Conservation (phyloP, 164 flowering plant species). For the Paratinospora sagittata region DNA sequence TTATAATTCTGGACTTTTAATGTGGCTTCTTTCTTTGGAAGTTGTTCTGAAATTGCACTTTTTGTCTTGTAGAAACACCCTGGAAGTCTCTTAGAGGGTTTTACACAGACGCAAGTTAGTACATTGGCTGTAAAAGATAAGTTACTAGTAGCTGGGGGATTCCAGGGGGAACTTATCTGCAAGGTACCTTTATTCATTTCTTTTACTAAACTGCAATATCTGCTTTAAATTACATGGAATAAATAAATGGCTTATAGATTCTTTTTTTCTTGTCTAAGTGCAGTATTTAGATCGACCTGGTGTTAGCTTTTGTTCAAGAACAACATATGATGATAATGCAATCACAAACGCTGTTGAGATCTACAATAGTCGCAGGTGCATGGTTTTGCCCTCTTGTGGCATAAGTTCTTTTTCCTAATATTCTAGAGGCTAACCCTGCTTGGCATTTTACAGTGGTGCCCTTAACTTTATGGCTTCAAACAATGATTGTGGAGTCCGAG, state of each 20-base stretch:
- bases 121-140: slow-evolving; percentile 59
- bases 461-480: slow-evolving; percentile 70
- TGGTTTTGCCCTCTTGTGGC: slow-evolving; percentile 4
- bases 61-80: slow-evolving; percentile 48
- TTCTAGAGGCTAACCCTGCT: slow-evolving; percentile 3
- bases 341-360: slow-evolving; percentile 96
- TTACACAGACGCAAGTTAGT: slow-evolving; percentile 63
- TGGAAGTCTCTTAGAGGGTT: slow-evolving; percentile 59
- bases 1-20: background rate
- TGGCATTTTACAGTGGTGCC: slow-evolving; percentile 50
- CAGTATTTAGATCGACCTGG: slow-evolving; percentile 85
- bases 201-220: background rate
- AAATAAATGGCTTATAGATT: background rate
- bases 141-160: slow-evolving; percentile 62
- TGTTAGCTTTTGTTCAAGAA: slow-evolving; percentile 76
- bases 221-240: background rate
- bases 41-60: slow-evolving; percentile 1
- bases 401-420: background rate
- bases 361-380: slow-evolving; percentile 57
- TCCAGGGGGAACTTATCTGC: slow-evolving; percentile 85
- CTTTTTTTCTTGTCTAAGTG: slow-evolving; percentile 14
- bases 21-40: background rate
- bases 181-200: slow-evolving; percentile 40
- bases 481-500: slow-evolving; percentile 81
- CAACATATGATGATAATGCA: slow-evolving; percentile 90